Evolutionary conservation across 345 rosid species (phyloP).

Genomic region (Turritis glabra): DNA sequence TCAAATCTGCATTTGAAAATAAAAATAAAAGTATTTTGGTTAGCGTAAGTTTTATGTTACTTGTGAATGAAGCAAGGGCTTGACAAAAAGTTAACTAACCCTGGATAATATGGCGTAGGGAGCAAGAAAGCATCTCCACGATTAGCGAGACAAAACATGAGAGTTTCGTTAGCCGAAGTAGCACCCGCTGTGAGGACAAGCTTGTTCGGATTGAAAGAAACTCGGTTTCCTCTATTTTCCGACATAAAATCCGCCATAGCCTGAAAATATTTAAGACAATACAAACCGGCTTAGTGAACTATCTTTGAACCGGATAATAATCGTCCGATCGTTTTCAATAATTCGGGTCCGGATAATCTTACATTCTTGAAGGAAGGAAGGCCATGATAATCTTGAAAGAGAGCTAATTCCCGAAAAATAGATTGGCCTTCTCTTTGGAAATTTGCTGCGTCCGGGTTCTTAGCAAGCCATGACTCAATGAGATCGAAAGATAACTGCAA

Average conservation of each 20-base stretch:
- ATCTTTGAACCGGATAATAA: neutral
- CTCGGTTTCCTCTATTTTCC: constrained; percentile 74
- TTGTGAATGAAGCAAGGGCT: constrained; percentile 30
- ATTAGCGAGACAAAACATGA: constrained; percentile 68
- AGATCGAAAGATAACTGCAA: constrained; percentile 65
- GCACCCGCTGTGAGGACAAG: constrained; percentile 80
- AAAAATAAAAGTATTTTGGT: neutral
- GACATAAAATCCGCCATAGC: constrained; percentile 76
- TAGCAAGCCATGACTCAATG: constrained; percentile 66
- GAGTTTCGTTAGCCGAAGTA: constrained; percentile 76
- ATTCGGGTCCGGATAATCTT: constrained; percentile 4
- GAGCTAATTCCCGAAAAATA: constrained; percentile 76
- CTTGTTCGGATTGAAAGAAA: constrained; percentile 56
- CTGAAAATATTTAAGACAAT: constrained; percentile 32
- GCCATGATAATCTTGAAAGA: constrained; percentile 84
- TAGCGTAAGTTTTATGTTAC: constrained; percentile 33
- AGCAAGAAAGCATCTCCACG: constrained; percentile 77
- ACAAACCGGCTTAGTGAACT: constrained; percentile 11
- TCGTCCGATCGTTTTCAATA: neutral
- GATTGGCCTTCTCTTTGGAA: constrained; percentile 61
- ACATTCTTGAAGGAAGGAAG: constrained; percentile 66
- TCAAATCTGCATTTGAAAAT: constrained; percentile 52
- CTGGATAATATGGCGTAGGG: constrained; percentile 85
- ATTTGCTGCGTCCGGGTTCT: constrained; percentile 60
- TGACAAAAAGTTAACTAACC: constrained; percentile 47